phyloP scores from a whole-genome alignment of 2,329 filamentous ascomycete genomes.

The Magnaporthiopsis rhizophila region DNA sequence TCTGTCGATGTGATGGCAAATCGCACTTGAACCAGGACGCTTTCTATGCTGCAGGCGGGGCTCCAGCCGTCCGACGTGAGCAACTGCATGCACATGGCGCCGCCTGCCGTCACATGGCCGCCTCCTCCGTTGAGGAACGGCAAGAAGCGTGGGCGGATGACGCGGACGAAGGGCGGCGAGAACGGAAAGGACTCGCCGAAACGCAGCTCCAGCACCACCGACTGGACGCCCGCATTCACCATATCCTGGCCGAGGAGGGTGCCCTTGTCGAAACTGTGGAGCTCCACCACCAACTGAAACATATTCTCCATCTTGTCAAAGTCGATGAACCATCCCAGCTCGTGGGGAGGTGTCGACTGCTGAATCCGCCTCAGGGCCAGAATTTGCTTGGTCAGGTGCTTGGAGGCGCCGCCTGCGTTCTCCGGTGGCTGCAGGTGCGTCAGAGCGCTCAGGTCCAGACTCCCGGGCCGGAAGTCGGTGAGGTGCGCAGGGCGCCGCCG shows the following conservation, averaged over 20 bases:
- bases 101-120: slow-evolving; percentile 77
- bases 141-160: slow-evolving; percentile 73
- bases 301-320: slow-evolving; percentile 58
- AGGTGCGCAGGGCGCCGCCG: slow-evolving; percentile 6
- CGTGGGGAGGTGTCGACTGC: slow-evolving; percentile 44
- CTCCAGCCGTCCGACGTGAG: slow-evolving; percentile 80
- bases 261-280: slow-evolving; percentile 68
- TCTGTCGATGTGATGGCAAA: slow-evolving; percentile 65
- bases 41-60: slow-evolving; percentile 65
- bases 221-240: slow-evolving; percentile 50
- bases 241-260: slow-evolving; percentile 71
- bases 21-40: slow-evolving; percentile 71
- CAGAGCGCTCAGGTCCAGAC: slow-evolving; percentile 52
- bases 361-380: slow-evolving; percentile 57
- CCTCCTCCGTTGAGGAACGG: slow-evolving; percentile 66
- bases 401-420: slow-evolving; percentile 59
- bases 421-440: slow-evolving; percentile 56
- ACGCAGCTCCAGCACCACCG: slow-evolving; percentile 72
- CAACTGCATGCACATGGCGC: slow-evolving; percentile 77
- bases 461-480: slow-evolving; percentile 56
- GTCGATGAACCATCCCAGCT: slow-evolving; percentile 81
- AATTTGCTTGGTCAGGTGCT: slow-evolving; percentile 57
- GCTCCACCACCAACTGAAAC: slow-evolving; percentile 86
- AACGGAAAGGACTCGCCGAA: slow-evolving; percentile 72
- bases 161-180: slow-evolving; percentile 74